Percentiles rank a stretch among this genome's conserved stretches.
Evolutionary conservation across 1,284 basidiomycete species (phyloP).

Genomic region (Cystobasidiaceae sp.): DNA sequence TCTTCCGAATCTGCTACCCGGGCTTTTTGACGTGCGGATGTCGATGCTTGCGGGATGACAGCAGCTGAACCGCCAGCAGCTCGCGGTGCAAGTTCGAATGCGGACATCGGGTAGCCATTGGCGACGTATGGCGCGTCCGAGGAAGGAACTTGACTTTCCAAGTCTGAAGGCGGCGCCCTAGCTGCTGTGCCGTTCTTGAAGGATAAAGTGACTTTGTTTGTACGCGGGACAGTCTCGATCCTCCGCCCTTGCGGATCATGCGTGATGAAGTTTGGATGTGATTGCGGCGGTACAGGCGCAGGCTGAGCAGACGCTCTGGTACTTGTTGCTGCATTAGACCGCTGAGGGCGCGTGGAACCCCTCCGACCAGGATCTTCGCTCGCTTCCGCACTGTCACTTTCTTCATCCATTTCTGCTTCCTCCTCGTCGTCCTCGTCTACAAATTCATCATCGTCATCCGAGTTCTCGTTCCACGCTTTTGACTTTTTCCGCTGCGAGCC

Average conservation of each 20-base stretch:
- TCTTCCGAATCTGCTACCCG: slow-evolving; percentile 1
- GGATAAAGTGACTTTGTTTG: background rate
- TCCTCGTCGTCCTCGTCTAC: slow-evolving; percentile 16
- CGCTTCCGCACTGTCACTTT: slow-evolving; percentile 1
- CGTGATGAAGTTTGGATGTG: background rate
- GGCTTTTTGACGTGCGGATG: background rate
- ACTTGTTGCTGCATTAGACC: background rate
- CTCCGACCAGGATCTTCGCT: background rate
- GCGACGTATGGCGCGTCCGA: slow-evolving; percentile 8
- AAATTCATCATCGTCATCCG: background rate
- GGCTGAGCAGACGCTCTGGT: background rate
- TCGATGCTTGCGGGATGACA: background rate
- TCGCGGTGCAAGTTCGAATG: too few species aligned
- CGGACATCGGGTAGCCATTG: background rate
- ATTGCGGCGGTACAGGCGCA: background rate
- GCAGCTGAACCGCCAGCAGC: too few species aligned
- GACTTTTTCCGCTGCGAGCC: background rate
- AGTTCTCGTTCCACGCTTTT: background rate
- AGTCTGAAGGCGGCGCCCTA: background rate
- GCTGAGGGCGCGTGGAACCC: background rate
- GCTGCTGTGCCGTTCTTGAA: background rate
- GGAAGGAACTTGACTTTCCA: slow-evolving; percentile 5
- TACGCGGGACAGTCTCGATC: too few species aligned
- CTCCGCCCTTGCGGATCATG: too few species aligned
- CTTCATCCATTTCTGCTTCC: background rate